These are phyloP conservation scores for Mortierella sp. DNA, from an alignment of 371 early-diverging fungal genomes.

Conservation along the genomic window DNA sequence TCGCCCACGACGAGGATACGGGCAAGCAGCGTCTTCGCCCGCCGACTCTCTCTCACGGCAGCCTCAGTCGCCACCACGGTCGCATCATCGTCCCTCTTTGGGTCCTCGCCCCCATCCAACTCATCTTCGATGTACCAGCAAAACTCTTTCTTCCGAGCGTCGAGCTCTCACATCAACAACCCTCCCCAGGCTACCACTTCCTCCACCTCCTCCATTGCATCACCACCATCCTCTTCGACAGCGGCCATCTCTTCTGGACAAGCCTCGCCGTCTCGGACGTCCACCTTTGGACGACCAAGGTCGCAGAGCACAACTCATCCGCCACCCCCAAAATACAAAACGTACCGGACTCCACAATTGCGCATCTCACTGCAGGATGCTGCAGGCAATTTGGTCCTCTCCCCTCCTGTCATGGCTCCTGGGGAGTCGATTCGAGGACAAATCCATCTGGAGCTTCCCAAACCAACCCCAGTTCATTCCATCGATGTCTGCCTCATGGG, in stretches of 20 bases:
- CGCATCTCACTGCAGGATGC: constrained; percentile 50
- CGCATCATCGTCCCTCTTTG: constrained; percentile 45
- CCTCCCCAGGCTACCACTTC: not conserved
- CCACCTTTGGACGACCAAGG: constrained; percentile 26
- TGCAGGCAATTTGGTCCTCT: constrained; percentile 35
- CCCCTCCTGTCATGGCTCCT: constrained; percentile 51
- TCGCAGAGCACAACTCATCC: constrained; percentile 44
- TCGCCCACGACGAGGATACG: constrained; percentile 49
- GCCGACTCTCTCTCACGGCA: constrained; percentile 50
- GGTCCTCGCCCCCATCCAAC: constrained; percentile 38
- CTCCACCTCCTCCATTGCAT: constrained; percentile 5
- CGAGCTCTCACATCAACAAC: constrained; percentile 25
- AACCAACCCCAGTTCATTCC: constrained; percentile 50
- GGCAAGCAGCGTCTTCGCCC: constrained; percentile 32
- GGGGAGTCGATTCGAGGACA: constrained; percentile 52
- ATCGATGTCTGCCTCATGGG: constrained; percentile 46
- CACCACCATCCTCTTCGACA: not conserved
- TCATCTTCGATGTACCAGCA: constrained; percentile 44
- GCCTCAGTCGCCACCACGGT: constrained; percentile 46
- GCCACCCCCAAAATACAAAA: constrained; percentile 49
- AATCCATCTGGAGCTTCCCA: constrained; percentile 48
- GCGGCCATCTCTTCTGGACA: not conserved
- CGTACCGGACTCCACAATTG: constrained; percentile 44
- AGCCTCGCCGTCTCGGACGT: not conserved
- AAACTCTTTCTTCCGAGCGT: constrained; percentile 42